A percentile compares a stretch with the other conserved stretches of the same genome.
Conservation (phyloP, 1,284 basidiomycete genomes). For the Inonotus obliquus region DNA sequence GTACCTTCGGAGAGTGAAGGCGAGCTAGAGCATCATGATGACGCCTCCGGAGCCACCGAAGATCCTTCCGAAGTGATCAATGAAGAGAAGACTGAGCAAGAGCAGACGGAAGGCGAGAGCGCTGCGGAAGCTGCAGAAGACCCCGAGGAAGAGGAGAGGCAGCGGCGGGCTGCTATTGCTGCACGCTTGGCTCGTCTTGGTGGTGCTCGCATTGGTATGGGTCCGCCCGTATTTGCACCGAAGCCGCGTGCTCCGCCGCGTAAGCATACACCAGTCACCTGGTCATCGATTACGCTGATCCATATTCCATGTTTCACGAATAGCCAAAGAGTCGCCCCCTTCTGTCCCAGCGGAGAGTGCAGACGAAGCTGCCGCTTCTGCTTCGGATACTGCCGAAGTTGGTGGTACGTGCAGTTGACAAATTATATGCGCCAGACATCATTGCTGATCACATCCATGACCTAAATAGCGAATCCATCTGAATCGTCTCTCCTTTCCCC, state of each 20-base stretch:
- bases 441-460: not conserved
- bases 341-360: not conserved
- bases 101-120: conserved; percentile 32
- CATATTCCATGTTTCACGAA: not conserved
- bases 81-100: conserved; percentile 28
- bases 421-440: not conserved
- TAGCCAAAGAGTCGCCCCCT: not conserved
- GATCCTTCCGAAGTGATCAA: conserved; percentile 25
- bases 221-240: conserved; percentile 58
- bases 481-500: conserved; percentile 31
- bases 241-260: conserved; percentile 44
- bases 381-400: not conserved
- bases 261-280: not conserved
- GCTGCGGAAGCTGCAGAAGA: conserved; percentile 43
- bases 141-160: conserved; percentile 74
- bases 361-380: not conserved
- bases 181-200: conserved; percentile 88
- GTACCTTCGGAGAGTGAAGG: conserved; percentile 20
- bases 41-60: conserved; percentile 22
- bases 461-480: conserved; percentile 16
- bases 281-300: not conserved
- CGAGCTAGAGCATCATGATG: conserved; percentile 18
- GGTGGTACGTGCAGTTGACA: conserved; percentile 2
- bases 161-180: conserved; percentile 76
- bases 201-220: conserved; percentile 81